Percentiles rank a stretch among this genome's conserved stretches.
phyloP scores from a whole-genome alignment of 2,329 filamentous ascomycete species.

The Pseudogymnoascus sp. region DNA sequence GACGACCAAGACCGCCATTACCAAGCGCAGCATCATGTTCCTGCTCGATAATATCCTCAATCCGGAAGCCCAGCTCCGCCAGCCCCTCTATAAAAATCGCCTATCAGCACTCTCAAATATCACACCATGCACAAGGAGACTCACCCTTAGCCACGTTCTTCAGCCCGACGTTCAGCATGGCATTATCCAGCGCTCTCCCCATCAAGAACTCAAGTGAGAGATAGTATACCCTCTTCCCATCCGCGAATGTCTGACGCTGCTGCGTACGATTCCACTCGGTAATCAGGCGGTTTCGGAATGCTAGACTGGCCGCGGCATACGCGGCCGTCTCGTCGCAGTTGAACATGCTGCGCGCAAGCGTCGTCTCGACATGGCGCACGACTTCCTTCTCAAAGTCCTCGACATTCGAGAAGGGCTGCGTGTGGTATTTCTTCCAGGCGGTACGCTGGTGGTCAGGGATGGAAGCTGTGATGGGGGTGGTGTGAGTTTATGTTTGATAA shows the following conservation, averaged over 20 bases:
- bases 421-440: conserved; percentile 60
- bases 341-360: conserved; percentile 88
- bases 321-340: conserved; percentile 95
- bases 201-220: conserved; percentile 96
- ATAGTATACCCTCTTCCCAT: conserved; percentile 94
- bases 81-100: conserved; percentile 57
- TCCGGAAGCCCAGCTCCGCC: conserved; percentile 82
- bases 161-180: conserved; percentile 89
- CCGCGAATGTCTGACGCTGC: conserved; percentile 83
- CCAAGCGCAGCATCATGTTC: conserved; percentile 95
- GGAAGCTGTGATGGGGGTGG: conserved; percentile 41
- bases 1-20: conserved; percentile 87
- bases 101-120: not conserved
- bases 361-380: conserved; percentile 92
- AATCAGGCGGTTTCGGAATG: conserved; percentile 86
- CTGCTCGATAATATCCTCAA: conserved; percentile 90
- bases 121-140: conserved; percentile 19
- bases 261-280: conserved; percentile 98
- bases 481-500: conserved; percentile 1
- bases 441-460: conserved; percentile 85
- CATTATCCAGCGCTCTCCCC: conserved; percentile 94
- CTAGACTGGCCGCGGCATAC: conserved; percentile 83
- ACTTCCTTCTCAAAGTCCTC: conserved; percentile 83
- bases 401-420: conserved; percentile 62
- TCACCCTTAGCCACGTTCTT: conserved; percentile 76